Percentiles rank a stretch among this genome's conserved stretches.
Conservation (phyloP, 805 yeast genomes). For the Saccharomycopsis babjevae region DNA sequence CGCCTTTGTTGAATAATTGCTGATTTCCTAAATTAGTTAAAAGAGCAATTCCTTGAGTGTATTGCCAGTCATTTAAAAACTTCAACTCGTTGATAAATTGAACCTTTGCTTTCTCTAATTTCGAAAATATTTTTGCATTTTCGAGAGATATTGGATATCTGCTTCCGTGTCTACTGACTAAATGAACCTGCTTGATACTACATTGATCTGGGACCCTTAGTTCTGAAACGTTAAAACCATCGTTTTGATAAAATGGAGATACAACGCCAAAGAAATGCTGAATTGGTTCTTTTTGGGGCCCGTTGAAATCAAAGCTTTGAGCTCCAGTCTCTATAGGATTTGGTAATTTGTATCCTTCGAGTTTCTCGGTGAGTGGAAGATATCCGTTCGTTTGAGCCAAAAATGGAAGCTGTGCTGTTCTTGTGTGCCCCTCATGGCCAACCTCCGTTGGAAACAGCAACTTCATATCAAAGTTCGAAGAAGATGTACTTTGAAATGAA, state of each 20-base stretch:
- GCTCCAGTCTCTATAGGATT: conserved; percentile 18
- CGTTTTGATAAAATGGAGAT: conserved; percentile 16
- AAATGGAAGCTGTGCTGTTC: conserved; percentile 11
- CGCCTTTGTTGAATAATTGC: conserved; percentile 20
- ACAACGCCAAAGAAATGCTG: conserved; percentile 14
- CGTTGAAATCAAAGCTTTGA: conserved; percentile 14
- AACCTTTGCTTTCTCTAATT: conserved; percentile 23
- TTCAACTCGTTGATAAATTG: conserved; percentile 37
- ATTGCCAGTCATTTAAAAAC: conserved; percentile 38
- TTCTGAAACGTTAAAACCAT: conserved; percentile 9
- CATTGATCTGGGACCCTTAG: conserved; percentile 29
- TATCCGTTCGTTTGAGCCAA: conserved; percentile 12
- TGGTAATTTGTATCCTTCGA: conserved; percentile 9
- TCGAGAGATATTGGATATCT: conserved; percentile 44
- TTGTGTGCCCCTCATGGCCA: conserved; percentile 10
- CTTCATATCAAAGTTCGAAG: background rate
- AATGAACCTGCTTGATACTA: conserved; percentile 53
- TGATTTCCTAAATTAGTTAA: conserved; percentile 19
- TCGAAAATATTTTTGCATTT: conserved; percentile 17
- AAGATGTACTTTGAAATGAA: background rate
- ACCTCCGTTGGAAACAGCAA: conserved; percentile 9
- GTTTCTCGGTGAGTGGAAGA: background rate
- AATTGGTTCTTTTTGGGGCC: conserved; percentile 6
- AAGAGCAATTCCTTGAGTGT: conserved; percentile 9
- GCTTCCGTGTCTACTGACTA: conserved; percentile 71